Conservation (phyloP, 2,329 filamentous ascomycete genomes). For the Colletotrichum navitas region DNA sequence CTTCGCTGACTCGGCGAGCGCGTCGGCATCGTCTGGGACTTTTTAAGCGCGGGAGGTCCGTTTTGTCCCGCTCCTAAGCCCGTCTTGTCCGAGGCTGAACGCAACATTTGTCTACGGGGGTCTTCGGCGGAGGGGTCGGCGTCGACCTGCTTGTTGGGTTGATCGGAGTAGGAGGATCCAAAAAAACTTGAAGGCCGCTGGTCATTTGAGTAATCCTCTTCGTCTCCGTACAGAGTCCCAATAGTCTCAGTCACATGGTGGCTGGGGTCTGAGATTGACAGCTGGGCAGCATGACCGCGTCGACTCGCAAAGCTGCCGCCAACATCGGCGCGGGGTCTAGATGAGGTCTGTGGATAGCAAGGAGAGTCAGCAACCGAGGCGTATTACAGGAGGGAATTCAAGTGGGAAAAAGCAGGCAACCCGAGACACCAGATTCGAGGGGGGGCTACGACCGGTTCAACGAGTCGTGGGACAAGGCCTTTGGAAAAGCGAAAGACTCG, state of each 20-base stretch:
- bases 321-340: constrained; percentile 67
- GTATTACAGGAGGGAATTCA: neutral
- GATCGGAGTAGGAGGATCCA: constrained; percentile 64
- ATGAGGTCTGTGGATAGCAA: constrained; percentile 63
- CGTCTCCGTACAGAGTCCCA: constrained; percentile 88
- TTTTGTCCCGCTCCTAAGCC: constrained; percentile 48
- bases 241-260: constrained; percentile 97
- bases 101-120: constrained; percentile 56
- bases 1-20: constrained; percentile 56
- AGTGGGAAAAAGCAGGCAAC: constrained; percentile 8
- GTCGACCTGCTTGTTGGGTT: constrained; percentile 54
- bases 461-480: neutral
- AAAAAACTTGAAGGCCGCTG: constrained; percentile 82
- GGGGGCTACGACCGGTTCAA: neutral
- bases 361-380: constrained; percentile 44
- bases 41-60: constrained; percentile 52
- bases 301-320: constrained; percentile 69
- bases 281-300: constrained; percentile 69
- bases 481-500: neutral
- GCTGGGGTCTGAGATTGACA: constrained; percentile 85
- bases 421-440: constrained; percentile 6
- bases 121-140: constrained; percentile 50
- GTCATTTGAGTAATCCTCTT: constrained; percentile 71
- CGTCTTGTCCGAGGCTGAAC: constrained; percentile 62
- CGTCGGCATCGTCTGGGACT: constrained; percentile 58